Conservation (phyloP, 1,139 yeast genomes). For the Suhomyces yuchorum region DNA sequence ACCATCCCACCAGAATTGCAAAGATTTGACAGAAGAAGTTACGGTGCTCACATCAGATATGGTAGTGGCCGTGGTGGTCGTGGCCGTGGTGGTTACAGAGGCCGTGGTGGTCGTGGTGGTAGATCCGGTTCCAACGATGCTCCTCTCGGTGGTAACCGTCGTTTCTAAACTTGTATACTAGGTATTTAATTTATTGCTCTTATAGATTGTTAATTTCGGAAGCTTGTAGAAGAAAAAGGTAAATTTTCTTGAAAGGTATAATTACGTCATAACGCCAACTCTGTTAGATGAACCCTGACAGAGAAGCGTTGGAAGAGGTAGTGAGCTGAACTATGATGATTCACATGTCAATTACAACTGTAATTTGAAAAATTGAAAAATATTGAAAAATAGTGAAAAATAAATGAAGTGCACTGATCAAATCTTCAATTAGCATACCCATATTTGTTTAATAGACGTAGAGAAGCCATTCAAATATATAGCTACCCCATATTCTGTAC, state of each 20-base stretch:
- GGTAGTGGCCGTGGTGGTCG: constrained; percentile 64
- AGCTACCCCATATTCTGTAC: no score
- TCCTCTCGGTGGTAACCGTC: constrained; percentile 29
- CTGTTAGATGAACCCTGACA: no score
- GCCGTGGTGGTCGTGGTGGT: constrained; percentile 54
- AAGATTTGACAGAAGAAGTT: constrained; percentile 56
- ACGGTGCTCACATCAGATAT: constrained; percentile 58
- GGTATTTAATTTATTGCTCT: constrained; percentile 5
- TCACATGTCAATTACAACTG: background rate
- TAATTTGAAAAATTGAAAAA: background rate
- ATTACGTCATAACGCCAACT: no score
- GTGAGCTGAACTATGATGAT: no score
- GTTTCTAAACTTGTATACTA: constrained; percentile 19
- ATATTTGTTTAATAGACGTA: no score
- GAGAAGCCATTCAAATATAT: no score
- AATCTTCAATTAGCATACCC: no score
- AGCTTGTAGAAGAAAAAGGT: background rate
- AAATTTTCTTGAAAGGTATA: no score
- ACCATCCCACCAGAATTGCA: constrained; percentile 68
- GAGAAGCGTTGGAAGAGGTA: no score
- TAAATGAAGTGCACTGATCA: no score
- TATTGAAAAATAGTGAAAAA: background rate
- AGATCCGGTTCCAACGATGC: constrained; percentile 28
- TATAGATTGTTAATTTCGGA: constrained; percentile 3
- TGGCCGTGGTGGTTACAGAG: constrained; percentile 43